Percentiles rank a stretch among this genome's conserved stretches.
Conservation (phyloP, 2,329 filamentous ascomycete genomes). For the Fusarium duplospermum region DNA sequence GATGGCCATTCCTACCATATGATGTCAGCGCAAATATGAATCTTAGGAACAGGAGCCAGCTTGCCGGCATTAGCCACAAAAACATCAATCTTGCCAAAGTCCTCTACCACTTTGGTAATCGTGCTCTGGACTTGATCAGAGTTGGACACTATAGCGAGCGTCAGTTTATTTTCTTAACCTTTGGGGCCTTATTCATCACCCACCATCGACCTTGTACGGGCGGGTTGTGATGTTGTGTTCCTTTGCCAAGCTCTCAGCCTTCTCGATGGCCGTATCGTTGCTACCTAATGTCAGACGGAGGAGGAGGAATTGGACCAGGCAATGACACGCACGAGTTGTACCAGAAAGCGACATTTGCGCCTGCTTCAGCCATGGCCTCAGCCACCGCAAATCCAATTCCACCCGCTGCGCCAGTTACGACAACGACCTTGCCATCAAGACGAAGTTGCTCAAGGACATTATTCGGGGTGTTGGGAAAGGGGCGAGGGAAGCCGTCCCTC, state of each 20-base stretch:
- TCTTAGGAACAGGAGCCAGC: slow-evolving; percentile 35
- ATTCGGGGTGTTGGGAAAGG: slow-evolving; percentile 34
- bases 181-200: not conserved
- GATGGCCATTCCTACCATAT: slow-evolving; percentile 43
- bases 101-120: slow-evolving; percentile 21
- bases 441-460: slow-evolving; percentile 59
- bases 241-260: slow-evolving; percentile 47
- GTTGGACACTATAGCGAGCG: slow-evolving; percentile 50
- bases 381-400: slow-evolving; percentile 58
- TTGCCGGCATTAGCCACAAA: slow-evolving; percentile 37
- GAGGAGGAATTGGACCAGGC: not conserved
- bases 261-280: slow-evolving; percentile 50
- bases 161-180: not conserved
- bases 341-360: slow-evolving; percentile 51
- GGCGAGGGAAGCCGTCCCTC: slow-evolving; percentile 22
- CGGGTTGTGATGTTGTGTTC: slow-evolving; percentile 49
- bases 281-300: not conserved
- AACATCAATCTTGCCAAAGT: slow-evolving; percentile 34
- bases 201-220: slow-evolving; percentile 57
- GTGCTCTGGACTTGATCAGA: slow-evolving; percentile 39
- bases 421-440: slow-evolving; percentile 54
- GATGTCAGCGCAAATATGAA: not conserved
- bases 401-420: slow-evolving; percentile 57
- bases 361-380: slow-evolving; percentile 59
- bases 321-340: slow-evolving; percentile 43